A percentile compares a stretch with the other conserved stretches of the same genome.
These are phyloP conservation scores for Aspergillus niger DNA, from an alignment of 2,329 filamentous ascomycete genomes.

Conservation along the genomic window DNA sequence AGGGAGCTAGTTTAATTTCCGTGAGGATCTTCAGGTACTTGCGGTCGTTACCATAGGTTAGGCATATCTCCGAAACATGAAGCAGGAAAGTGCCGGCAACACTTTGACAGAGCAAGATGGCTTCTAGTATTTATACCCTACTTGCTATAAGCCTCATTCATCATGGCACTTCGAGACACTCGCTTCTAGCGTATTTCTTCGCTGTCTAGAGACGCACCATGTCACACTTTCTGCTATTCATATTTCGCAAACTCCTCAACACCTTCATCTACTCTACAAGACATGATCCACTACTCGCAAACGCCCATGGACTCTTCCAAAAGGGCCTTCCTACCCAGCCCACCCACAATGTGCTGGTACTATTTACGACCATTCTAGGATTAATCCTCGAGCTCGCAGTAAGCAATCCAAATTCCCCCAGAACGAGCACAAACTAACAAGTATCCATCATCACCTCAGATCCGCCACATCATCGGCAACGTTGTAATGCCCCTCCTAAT, in stretches of 20 bases:
- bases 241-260: conserved; percentile 5
- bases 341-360: not conserved
- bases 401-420: not conserved
- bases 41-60: too few relatives aligned
- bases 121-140: too few relatives aligned
- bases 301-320: not conserved
- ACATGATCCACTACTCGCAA: conserved; percentile 6
- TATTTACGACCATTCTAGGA: not conserved
- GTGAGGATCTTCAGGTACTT: too few relatives aligned
- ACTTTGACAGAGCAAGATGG: too few relatives aligned
- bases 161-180: too few relatives aligned
- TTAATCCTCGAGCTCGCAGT: conserved; percentile 2
- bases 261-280: conserved; percentile 7
- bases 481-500: conserved; percentile 3
- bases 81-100: too few relatives aligned
- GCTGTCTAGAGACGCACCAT: too few relatives aligned
- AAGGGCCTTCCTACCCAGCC: not conserved
- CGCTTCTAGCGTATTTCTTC: too few relatives aligned
- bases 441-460: not conserved
- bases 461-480: not conserved
- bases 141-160: too few relatives aligned
- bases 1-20: too few relatives aligned
- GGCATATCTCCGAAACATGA: too few relatives aligned
- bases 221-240: not conserved
- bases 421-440: too few relatives aligned